A percentile compares a stretch with the other conserved stretches of the same genome.
These are phyloP conservation scores for Trifolium fragiferum DNA, from an alignment of 306 rosid species.

Conservation along the genomic window DNA sequence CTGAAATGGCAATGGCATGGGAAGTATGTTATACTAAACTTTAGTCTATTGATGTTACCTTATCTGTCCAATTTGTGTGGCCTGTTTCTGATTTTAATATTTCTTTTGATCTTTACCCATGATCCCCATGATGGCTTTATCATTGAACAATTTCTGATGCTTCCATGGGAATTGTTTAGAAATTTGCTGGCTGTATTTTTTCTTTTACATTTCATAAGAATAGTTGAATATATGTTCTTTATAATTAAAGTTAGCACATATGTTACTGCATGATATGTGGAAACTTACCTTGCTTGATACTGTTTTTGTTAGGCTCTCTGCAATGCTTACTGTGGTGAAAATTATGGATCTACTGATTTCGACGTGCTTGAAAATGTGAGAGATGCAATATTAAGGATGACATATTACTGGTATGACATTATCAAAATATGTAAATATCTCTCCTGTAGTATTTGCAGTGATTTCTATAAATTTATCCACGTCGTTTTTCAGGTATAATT, in stretches of 20 bases:
- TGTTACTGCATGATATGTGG: conserved; percentile 36
- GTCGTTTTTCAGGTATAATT: conserved; percentile 77
- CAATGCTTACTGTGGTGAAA: conserved; percentile 87
- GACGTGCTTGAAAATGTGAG: conserved; percentile 80
- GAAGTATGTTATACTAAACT: conserved; percentile 63
- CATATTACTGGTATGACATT: conserved; percentile 87
- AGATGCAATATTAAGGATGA: conserved; percentile 91
- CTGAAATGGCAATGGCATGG: conserved; percentile 93
- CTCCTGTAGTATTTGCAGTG: conserved; percentile 32
- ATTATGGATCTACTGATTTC: conserved; percentile 83
- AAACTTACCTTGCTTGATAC: conserved; percentile 37
- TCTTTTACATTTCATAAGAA: conserved; percentile 15
- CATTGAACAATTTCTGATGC: conserved; percentile 21
- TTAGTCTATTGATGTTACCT: conserved; percentile 29
- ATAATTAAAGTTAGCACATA: background rate
- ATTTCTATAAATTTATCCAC: conserved; percentile 28
- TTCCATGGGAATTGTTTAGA: conserved; percentile 31
- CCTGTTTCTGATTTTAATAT: conserved; percentile 21
- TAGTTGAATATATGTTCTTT: conserved; percentile 8
- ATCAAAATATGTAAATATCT: conserved; percentile 27
- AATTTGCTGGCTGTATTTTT: conserved; percentile 23
- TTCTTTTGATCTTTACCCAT: conserved; percentile 22
- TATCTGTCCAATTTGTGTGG: conserved; percentile 11
- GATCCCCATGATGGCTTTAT: conserved; percentile 25
- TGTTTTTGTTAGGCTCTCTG: conserved; percentile 65